A percentile compares a stretch with the other conserved stretches of the same genome.
These are phyloP conservation scores for Letharia lupina DNA, from an alignment of 495 filamentous ascomycete species.

Conservation along the genomic window DNA sequence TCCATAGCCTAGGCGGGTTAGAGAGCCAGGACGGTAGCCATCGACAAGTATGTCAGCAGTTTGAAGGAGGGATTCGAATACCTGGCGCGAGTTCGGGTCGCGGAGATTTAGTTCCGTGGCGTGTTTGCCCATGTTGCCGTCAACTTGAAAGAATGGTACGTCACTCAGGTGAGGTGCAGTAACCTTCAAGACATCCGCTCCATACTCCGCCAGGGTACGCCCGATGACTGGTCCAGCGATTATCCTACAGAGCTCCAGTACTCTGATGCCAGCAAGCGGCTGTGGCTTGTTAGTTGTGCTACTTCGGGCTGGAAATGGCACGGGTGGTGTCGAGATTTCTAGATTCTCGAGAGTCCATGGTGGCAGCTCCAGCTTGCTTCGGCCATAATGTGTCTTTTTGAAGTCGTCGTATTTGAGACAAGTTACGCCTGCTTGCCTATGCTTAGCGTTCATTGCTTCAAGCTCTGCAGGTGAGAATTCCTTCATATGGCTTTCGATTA, in stretches of 20 bases:
- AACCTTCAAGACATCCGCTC: not conserved
- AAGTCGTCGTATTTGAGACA: slow-evolving; percentile 60
- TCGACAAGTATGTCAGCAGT: slow-evolving; percentile 56
- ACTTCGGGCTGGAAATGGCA: slow-evolving; percentile 39
- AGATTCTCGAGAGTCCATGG: slow-evolving; percentile 45
- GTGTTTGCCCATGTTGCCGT: slow-evolving; percentile 62
- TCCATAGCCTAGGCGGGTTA: slow-evolving; percentile 58
- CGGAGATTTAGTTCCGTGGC: slow-evolving; percentile 53
- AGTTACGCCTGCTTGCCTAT: slow-evolving; percentile 58
- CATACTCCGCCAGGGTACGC: slow-evolving; percentile 58
- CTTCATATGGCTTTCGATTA: slow-evolving; percentile 57
- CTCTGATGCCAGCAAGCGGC: slow-evolving; percentile 1
- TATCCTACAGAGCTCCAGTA: slow-evolving; percentile 38
- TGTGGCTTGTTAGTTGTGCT: not conserved
- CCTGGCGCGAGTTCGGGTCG: slow-evolving; percentile 38
- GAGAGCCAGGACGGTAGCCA: slow-evolving; percentile 58
- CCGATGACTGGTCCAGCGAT: slow-evolving; percentile 54
- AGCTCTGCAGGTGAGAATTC: slow-evolving; percentile 54
- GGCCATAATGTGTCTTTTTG: slow-evolving; percentile 38
- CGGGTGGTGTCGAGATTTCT: slow-evolving; percentile 40
- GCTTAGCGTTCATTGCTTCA: slow-evolving; percentile 53
- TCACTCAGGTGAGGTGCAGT: not conserved
- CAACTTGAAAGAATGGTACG: slow-evolving; percentile 22
- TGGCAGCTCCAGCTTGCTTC: slow-evolving; percentile 32
- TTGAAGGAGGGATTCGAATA: slow-evolving; percentile 51